A percentile compares a stretch with the other conserved stretches of the same genome.
These are phyloP conservation scores for Acacia confusa DNA, from an alignment of 306 rosid genomes.

Conservation along the genomic window DNA sequence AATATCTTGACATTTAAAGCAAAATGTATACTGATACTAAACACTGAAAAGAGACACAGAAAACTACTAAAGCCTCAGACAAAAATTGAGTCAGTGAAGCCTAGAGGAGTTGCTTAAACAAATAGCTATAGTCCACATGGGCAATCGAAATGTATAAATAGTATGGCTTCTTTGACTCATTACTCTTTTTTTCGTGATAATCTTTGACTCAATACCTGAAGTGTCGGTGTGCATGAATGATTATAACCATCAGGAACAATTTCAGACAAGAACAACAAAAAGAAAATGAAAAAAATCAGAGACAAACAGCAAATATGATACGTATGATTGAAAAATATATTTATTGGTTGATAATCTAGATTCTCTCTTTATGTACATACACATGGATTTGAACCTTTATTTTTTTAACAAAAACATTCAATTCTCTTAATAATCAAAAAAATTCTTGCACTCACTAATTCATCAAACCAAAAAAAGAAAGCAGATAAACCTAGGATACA, in stretches of 20 bases:
- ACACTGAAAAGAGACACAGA: neutral
- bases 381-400: neutral
- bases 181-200: too few relatives aligned
- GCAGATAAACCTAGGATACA: too few relatives aligned
- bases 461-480: too few relatives aligned
- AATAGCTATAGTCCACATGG: neutral
- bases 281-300: neutral
- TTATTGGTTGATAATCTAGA: neutral
- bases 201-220: neutral
- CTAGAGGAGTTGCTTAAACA: neutral
- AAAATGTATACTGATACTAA: neutral
- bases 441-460: too few relatives aligned
- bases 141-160: neutral
- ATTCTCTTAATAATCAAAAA: too few relatives aligned
- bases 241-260: neutral
- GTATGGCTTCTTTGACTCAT: neutral
- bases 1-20: neutral
- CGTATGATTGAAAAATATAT: neutral
- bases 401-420: too few relatives aligned
- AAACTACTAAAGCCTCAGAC: neutral
- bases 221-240: too few relatives aligned
- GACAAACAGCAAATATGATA: neutral
- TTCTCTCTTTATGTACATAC: neutral
- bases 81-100: neutral
- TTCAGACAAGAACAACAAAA: neutral